Conservation (phyloP, 2,329 filamentous ascomycete species). For the Neopestalotiopsis rosae region DNA sequence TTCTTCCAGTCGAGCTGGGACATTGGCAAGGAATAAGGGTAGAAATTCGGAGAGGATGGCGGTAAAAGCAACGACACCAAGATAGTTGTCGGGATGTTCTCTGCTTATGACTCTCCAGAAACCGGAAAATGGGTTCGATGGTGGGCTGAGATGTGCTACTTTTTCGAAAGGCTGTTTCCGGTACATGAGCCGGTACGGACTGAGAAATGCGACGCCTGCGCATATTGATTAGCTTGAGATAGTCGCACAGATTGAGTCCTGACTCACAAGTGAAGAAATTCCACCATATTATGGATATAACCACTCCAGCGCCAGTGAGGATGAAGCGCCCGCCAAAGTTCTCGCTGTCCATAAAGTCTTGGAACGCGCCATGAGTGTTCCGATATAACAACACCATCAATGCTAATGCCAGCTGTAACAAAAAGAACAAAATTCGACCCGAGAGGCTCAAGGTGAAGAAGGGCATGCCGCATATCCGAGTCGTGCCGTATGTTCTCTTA, state of each 20-base stretch:
- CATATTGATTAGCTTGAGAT: constrained; percentile 3
- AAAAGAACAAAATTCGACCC: constrained; percentile 31
- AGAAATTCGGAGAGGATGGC: constrained; percentile 55
- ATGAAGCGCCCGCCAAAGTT: constrained; percentile 43
- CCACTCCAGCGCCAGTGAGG: constrained; percentile 40
- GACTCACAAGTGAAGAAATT: constrained; percentile 40
- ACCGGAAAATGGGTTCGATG: constrained; percentile 52
- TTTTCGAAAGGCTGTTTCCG: constrained; percentile 42
- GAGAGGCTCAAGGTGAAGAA: constrained; percentile 35
- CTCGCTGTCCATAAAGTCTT: constrained; percentile 34
- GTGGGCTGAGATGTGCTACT: constrained; percentile 44
- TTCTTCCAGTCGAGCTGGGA: constrained; percentile 51
- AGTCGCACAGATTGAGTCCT: neutral
- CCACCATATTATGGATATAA: constrained; percentile 40
- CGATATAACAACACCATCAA: constrained; percentile 34
- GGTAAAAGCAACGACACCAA: constrained; percentile 45
- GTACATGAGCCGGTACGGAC: constrained; percentile 49
- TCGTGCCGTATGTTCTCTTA: neutral
- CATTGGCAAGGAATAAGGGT: constrained; percentile 54
- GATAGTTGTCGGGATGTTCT: constrained; percentile 41
- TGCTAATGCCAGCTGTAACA: constrained; percentile 27
- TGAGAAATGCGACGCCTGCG: constrained; percentile 51
- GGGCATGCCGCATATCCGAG: constrained; percentile 23
- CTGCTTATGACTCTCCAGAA: constrained; percentile 42
- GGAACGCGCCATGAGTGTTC: constrained; percentile 30